These are phyloP conservation scores for Lichtheimia ornata DNA, from an alignment of 371 early-diverging fungal species.

Conservation along the genomic window DNA sequence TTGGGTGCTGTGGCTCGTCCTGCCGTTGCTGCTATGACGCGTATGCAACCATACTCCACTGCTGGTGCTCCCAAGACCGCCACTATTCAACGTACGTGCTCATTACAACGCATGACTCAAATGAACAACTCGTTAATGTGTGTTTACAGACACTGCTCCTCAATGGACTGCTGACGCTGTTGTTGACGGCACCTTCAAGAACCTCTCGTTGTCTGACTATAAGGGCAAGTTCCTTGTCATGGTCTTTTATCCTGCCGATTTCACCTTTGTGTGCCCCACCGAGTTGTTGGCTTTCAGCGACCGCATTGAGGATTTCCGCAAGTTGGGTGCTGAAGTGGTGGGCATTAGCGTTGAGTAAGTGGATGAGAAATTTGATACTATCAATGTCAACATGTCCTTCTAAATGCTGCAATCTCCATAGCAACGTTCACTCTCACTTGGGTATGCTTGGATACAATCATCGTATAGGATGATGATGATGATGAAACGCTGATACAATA, in stretches of 20 bases:
- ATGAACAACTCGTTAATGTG: neutral
- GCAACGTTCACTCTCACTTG: constrained; percentile 51
- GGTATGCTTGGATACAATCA: constrained; percentile 20
- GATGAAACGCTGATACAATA: neutral
- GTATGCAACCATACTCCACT: constrained; percentile 5
- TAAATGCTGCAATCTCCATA: constrained; percentile 19
- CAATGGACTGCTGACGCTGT: constrained; percentile 72
- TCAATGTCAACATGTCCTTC: too few species aligned
- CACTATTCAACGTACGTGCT: constrained; percentile 20
- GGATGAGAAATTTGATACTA: too few species aligned
- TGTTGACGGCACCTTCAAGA: constrained; percentile 72
- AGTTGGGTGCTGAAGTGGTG: constrained; percentile 74
- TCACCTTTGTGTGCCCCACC: constrained; percentile 68
- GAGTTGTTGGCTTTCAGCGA: constrained; percentile 71
- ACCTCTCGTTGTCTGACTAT: constrained; percentile 81
- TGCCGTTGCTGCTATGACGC: constrained; percentile 1
- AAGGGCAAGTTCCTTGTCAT: constrained; percentile 68
- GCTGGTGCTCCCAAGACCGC: constrained; percentile 16
- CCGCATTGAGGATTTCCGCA: constrained; percentile 62
- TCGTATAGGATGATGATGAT: too few species aligned
- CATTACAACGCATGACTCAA: neutral
- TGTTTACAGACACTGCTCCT: constrained; percentile 61
- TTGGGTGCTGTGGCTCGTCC: constrained; percentile 8
- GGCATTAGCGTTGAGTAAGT: constrained; percentile 83
- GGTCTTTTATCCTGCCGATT: constrained; percentile 44